A percentile compares a stretch with the other conserved stretches of the same genome.
phyloP scores from a whole-genome alignment of 257 asterid genomes.

The Gynochthodes officinalis region DNA sequence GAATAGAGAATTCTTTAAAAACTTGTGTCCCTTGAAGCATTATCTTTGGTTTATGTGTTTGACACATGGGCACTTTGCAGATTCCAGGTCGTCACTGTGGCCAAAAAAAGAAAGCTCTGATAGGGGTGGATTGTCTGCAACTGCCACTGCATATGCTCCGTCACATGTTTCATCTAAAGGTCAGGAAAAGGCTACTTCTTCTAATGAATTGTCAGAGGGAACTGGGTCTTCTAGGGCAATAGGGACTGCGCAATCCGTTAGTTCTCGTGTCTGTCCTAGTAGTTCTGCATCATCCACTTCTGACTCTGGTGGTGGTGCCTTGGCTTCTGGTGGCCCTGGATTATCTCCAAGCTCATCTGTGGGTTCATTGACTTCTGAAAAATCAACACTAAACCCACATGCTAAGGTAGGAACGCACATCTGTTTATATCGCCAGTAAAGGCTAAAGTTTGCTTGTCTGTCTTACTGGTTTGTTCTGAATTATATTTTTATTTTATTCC shows the following conservation, averaged over 20 bases:
- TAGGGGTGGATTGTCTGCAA: slow-evolving; percentile 49
- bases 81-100: slow-evolving; percentile 32
- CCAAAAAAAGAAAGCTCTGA: slow-evolving; percentile 44
- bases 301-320: slow-evolving; percentile 63
- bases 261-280: slow-evolving; percentile 46
- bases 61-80: slow-evolving; percentile 27
- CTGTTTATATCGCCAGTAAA: neutral
- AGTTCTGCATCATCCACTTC: slow-evolving; percentile 69
- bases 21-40: neutral
- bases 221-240: slow-evolving; percentile 45
- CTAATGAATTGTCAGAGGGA: slow-evolving; percentile 40
- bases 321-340: slow-evolving; percentile 67
- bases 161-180: slow-evolving; percentile 45
- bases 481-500: neutral
- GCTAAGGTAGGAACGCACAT: slow-evolving; percentile 65
- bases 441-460: neutral
- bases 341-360: slow-evolving; percentile 80
- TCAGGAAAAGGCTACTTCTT: slow-evolving; percentile 49
- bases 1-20: neutral
- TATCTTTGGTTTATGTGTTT: neutral
- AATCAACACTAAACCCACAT: slow-evolving; percentile 79
- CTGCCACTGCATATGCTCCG: slow-evolving; percentile 58
- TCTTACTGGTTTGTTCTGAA: neutral
- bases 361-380: slow-evolving; percentile 85
- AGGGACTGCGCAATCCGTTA: slow-evolving; percentile 32